Percentiles rank a stretch among this genome's conserved stretches.
Conservation (phyloP, 2,329 filamentous ascomycete species). For the Leptodontidium sp. region DNA sequence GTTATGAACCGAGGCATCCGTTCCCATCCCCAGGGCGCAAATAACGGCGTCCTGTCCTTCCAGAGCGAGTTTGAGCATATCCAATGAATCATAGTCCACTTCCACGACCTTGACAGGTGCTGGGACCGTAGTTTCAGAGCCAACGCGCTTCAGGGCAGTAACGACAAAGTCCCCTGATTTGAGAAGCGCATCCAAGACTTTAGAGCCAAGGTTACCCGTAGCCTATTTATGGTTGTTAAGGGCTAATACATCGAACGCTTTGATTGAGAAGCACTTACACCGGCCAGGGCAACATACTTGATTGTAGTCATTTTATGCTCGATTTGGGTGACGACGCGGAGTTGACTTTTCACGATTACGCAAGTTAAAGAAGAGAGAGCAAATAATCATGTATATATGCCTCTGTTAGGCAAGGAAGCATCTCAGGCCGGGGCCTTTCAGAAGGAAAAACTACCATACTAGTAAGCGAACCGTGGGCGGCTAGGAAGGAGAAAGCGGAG, state of each 20-base stretch:
- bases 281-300: slow-evolving; percentile 41
- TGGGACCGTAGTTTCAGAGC: slow-evolving; percentile 38
- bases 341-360: slow-evolving; percentile 1
- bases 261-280: slow-evolving; percentile 25
- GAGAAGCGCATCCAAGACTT: slow-evolving; percentile 38
- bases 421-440: slow-evolving; percentile 1
- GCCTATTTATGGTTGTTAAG: slow-evolving; percentile 24
- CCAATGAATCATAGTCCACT: slow-evolving; percentile 54
- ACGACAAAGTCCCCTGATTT: slow-evolving; percentile 51
- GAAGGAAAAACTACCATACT: background rate
- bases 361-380: background rate
- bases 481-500: background rate
- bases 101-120: slow-evolving; percentile 52
- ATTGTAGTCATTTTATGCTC: slow-evolving; percentile 36
- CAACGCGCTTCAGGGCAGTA: slow-evolving; percentile 56
- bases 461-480: background rate
- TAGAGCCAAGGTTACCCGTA: slow-evolving; percentile 38
- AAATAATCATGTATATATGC: background rate
- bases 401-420: background rate
- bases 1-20: slow-evolving; percentile 52
- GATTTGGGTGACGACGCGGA: background rate
- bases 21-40: slow-evolving; percentile 52
- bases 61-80: slow-evolving; percentile 56
- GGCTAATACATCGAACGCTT: background rate
- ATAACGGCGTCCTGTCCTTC: slow-evolving; percentile 66